Percentiles rank a stretch among this genome's conserved stretches.
phyloP scores from a whole-genome alignment of 164 flowering plant genomes.

The Stephania yunnanensis region DNA sequence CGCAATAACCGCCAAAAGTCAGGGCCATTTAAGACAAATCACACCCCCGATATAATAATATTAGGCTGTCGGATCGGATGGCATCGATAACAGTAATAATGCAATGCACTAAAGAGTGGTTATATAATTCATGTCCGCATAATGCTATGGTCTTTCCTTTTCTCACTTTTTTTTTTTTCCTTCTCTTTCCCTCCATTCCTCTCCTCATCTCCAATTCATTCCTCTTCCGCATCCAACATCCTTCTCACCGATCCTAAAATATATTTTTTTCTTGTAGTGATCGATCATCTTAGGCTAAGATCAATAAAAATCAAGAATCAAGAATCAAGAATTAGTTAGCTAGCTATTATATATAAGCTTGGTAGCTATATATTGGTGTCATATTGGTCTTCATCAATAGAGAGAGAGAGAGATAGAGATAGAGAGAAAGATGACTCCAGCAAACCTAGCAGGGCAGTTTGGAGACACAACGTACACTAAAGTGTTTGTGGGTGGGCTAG shows the following conservation, averaged over 20 bases:
- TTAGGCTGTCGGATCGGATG: slow-evolving; percentile 8
- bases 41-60: background rate
- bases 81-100: slow-evolving; percentile 15
- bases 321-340: no score
- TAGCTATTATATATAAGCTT: no score
- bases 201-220: slow-evolving; percentile 12
- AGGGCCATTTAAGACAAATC: background rate
- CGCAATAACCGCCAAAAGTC: background rate
- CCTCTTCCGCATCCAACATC: no score
- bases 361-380: no score
- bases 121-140: slow-evolving; percentile 36
- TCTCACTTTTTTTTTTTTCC: slow-evolving; percentile 24
- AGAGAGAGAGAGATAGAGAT: background rate
- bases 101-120: background rate
- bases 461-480: slow-evolving; percentile 95
- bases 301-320: no score
- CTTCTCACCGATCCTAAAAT: no score
- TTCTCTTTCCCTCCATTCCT: slow-evolving; percentile 5
- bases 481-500: slow-evolving; percentile 93
- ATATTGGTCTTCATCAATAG: background rate
- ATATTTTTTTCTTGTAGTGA: no score
- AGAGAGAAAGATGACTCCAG: slow-evolving; percentile 45
- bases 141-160: slow-evolving; percentile 26
- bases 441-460: slow-evolving; percentile 46
- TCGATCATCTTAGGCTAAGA: no score